These are phyloP conservation scores for Nannochloropsis salina DNA, from an alignment of 108 stramenopile species.

Conservation along the genomic window DNA sequence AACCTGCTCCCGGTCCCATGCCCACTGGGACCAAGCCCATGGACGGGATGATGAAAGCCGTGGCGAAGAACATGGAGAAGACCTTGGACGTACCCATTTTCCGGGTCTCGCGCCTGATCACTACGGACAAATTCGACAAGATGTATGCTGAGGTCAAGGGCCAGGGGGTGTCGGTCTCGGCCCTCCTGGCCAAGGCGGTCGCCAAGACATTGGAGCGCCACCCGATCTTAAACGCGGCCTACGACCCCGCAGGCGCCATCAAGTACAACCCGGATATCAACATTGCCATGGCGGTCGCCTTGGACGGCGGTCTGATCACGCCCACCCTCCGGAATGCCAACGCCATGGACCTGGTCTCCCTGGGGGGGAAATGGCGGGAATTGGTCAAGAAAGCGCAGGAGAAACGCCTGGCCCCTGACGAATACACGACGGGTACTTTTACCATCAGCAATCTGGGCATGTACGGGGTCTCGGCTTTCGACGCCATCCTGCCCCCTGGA, in stretches of 20 bases:
- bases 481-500: slow-evolving; percentile 84
- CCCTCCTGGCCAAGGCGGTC: slow-evolving; percentile 88
- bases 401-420: slow-evolving; percentile 64
- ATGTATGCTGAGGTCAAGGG: slow-evolving; percentile 83
- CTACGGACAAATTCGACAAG: slow-evolving; percentile 83
- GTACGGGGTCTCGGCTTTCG: slow-evolving; percentile 86
- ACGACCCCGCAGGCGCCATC: slow-evolving; percentile 62
- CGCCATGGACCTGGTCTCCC: slow-evolving; percentile 72
- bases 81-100: slow-evolving; percentile 82
- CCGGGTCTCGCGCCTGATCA: slow-evolving; percentile 81
- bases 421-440: slow-evolving; percentile 90
- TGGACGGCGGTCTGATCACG: slow-evolving; percentile 96
- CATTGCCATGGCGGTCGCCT: slow-evolving; percentile 95
- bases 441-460: slow-evolving; percentile 97
- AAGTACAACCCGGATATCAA: slow-evolving; percentile 89
- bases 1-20: slow-evolving; percentile 35
- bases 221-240: slow-evolving; percentile 87
- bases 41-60: slow-evolving; percentile 94
- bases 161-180: slow-evolving; percentile 85
- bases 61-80: slow-evolving; percentile 93
- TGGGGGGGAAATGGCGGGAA: slow-evolving; percentile 85
- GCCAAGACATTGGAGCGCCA: slow-evolving; percentile 83
- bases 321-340: slow-evolving; percentile 85
- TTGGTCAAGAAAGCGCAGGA: slow-evolving; percentile 51
- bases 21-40: slow-evolving; percentile 72